A percentile compares a stretch with the other conserved stretches of the same genome.
Conservation (phyloP, 805 yeast species). For the Yarrowia keelungensis region DNA sequence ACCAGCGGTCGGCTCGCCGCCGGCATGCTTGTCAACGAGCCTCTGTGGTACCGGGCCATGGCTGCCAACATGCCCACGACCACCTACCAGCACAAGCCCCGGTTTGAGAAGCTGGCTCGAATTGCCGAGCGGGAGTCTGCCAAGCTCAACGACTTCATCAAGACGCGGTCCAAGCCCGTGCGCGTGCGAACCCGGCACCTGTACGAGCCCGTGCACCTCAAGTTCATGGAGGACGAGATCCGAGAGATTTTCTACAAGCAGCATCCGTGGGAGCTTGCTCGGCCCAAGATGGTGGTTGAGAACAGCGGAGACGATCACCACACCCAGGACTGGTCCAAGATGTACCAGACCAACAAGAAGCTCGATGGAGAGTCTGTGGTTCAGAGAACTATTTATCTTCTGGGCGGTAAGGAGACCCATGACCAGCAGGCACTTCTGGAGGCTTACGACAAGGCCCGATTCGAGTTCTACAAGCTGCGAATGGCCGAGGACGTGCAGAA, state of each 20-base stretch:
- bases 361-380: conserved; percentile 91
- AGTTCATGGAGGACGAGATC: conserved; percentile 77
- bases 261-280: conserved; percentile 97
- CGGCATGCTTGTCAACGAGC: conserved; percentile 68
- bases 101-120: conserved; percentile 59
- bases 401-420: conserved; percentile 48
- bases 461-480: conserved; percentile 85
- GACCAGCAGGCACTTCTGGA: conserved; percentile 51
- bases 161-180: conserved; percentile 49
- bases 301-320: conserved; percentile 64
- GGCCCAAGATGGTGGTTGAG: conserved; percentile 85
- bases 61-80: conserved; percentile 78
- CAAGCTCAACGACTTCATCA: conserved; percentile 47
- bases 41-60: conserved; percentile 89
- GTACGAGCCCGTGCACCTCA: conserved; percentile 60
- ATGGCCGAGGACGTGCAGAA: conserved; percentile 81
- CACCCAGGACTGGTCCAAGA: conserved; percentile 74
- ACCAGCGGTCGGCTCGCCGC: conserved; percentile 77
- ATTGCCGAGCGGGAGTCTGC: conserved; percentile 49
- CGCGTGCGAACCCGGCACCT: conserved; percentile 49
- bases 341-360: conserved; percentile 74
- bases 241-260: conserved; percentile 84
- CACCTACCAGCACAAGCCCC: conserved; percentile 33
- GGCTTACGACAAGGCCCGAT: conserved; percentile 86
- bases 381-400: conserved; percentile 69